Conservation (phyloP, 139 green algal genomes). For the Chlorella ohadii region DNA sequence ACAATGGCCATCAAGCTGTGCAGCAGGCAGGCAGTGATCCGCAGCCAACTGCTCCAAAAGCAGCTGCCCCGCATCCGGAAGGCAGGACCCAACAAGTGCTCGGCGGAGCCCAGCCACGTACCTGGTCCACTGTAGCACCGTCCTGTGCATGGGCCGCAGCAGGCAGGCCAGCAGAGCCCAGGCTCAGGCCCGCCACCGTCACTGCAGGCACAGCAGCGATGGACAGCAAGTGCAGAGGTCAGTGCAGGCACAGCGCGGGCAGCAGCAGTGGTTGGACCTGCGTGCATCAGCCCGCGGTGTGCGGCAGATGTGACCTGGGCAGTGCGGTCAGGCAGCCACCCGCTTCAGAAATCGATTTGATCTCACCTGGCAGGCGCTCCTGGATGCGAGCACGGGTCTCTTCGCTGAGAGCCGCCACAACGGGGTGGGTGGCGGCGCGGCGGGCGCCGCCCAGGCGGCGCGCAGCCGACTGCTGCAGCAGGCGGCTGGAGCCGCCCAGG, state of each 20-base stretch:
- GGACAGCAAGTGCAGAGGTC: background rate
- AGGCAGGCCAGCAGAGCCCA: slow-evolving; percentile 4
- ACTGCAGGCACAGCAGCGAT: slow-evolving; percentile 2
- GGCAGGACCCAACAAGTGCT: background rate
- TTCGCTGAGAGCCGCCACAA: background rate
- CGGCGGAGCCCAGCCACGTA: no score
- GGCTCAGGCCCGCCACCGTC: background rate
- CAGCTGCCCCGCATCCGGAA: background rate
- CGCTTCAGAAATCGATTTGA: no score
- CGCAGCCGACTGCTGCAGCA: slow-evolving; percentile 8
- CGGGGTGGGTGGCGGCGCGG: background rate
- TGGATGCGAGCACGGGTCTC: background rate
- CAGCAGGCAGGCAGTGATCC: no score
- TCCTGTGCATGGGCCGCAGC: slow-evolving; percentile 6
- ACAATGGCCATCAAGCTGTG: no score
- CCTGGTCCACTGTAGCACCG: slow-evolving; percentile 22
- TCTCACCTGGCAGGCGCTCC: slow-evolving; percentile 34
- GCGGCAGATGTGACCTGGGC: no score
- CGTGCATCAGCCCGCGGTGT: no score
- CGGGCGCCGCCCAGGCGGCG: background rate
- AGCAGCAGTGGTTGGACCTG: background rate
- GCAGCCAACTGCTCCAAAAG: no score
- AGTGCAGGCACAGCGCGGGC: no score
- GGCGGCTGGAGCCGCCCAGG: slow-evolving; percentile 23
- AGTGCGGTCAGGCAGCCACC: no score